Base-by-base conservation (phyloP, 2,329 filamentous ascomycete species). In the Chalaropsis thielavioides region DNA sequence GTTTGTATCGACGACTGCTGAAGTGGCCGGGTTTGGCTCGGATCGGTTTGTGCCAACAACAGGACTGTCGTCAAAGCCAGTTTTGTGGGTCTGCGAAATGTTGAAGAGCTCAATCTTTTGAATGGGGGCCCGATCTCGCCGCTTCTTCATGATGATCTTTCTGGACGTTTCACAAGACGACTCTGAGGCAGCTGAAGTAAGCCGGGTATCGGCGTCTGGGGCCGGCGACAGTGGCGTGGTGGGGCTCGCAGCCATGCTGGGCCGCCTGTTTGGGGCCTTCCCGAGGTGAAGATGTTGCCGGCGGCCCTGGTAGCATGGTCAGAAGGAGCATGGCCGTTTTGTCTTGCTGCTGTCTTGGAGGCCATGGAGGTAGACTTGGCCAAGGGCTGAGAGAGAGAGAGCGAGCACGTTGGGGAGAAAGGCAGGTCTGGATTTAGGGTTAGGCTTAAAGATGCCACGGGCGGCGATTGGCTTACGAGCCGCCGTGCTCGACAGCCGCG, bases 251-350 rank as follows among this genome's bases (percentile, higher is more conserved):
- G 24, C 0, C 11, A 27, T 27, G 46, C 19, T 51, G 10, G 46
- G 24, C 59, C 24, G 60, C 46, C 6, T 24, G 7, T 27, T 38
- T 38, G 10, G 62, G 15, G 27, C 59, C 73, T 79, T 1, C 80
- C 79, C 10, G 73, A 73, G 6, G 71, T 68, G 60, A 82, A 82
- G 0, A 82, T 75, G 66, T 82, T 83, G 15, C 65, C 68, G 10
- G 58, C 62, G 8, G 41, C 43, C 60, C 27, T 64, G 19, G 10
- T 35, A 54, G 64, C 62, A 62, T 22, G 17, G 1, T 15, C 49
- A 64, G 38, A 67, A 44, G 61, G 15, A 58, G 13, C 46, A 46
- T 3, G 46, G 17, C 60, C 64, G 27, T 31, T 49, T 62, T 27
- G 35, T 64, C 4, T 61, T 4, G 19, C 38, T 24, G 38, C 24